Evolutionary conservation across 345 rosid species (phyloP).

Genomic region (Camelina sativa): DNA sequence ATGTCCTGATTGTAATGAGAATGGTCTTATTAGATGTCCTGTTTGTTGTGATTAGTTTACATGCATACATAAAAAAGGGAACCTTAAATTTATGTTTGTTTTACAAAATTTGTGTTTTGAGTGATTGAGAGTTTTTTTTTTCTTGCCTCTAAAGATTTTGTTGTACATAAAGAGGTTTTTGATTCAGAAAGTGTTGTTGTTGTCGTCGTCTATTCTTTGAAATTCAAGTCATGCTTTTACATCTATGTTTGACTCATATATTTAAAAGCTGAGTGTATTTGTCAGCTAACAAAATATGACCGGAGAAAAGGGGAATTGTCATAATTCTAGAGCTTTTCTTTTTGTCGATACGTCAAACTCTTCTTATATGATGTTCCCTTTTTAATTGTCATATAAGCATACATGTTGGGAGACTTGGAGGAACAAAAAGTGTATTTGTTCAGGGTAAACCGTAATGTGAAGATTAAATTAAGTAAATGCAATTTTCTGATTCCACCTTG

Average conservation of each 20-base stretch:
- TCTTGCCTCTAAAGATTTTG: slow-evolving; percentile 24
- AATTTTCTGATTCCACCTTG: too few species aligned
- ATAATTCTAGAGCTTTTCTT: slow-evolving; percentile 6
- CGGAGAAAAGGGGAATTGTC: slow-evolving; percentile 16
- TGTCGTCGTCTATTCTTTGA: slow-evolving; percentile 20
- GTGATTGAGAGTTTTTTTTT: slow-evolving; percentile 16
- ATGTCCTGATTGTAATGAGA: slow-evolving; percentile 95
- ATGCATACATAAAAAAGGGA: background rate
- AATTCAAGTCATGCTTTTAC: slow-evolving; percentile 14
- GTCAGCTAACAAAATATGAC: slow-evolving; percentile 29
- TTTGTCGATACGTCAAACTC: slow-evolving; percentile 23
- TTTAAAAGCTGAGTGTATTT: background rate
- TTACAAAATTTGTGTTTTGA: background rate
- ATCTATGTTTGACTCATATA: slow-evolving; percentile 2
- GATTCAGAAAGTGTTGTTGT: slow-evolving; percentile 8
- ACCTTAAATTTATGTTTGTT: slow-evolving; percentile 19
- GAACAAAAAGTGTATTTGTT: too few species aligned
- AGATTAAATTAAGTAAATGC: too few species aligned
- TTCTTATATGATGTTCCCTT: background rate
- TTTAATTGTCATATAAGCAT: too few species aligned
- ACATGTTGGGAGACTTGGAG: too few species aligned
- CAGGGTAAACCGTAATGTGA: too few species aligned
- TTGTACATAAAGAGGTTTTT: slow-evolving; percentile 34
- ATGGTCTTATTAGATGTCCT: slow-evolving; percentile 86
- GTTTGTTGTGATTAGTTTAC: slow-evolving; percentile 55